Evolutionary conservation across 306 rosid genomes (phyloP).

Genomic region (Cicer cuneatum): DNA sequence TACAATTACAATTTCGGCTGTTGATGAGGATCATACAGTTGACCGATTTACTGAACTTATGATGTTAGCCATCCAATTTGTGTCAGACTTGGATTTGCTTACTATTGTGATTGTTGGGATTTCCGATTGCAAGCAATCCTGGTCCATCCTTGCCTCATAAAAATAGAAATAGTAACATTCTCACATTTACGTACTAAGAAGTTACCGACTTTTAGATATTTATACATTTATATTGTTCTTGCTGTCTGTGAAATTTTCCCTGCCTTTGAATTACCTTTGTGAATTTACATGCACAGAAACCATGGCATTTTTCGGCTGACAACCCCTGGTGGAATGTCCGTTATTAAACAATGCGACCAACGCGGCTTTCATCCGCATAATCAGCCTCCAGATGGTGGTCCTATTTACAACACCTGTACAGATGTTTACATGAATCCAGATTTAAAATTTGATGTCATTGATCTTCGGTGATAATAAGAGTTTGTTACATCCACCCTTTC

Average conservation of each 20-base stretch:
- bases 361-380: slow-evolving; percentile 92
- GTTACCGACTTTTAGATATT: neutral
- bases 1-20: too few relatives aligned
- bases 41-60: too few relatives aligned
- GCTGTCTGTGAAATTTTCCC: neutral
- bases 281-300: slow-evolving; percentile 58
- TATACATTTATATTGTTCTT: neutral
- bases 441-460: slow-evolving; percentile 85
- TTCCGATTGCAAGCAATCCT: too few relatives aligned
- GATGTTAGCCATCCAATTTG: too few relatives aligned
- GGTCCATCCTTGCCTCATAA: neutral
- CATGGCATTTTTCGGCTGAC: slow-evolving; percentile 97
- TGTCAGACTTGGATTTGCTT: too few relatives aligned
- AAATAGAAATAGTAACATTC: slow-evolving; percentile 7
- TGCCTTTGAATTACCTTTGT: slow-evolving; percentile 17
- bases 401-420: slow-evolving; percentile 81
- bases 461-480: slow-evolving; percentile 68
- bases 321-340: slow-evolving; percentile 89
- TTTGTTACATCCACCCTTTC: slow-evolving; percentile 21
- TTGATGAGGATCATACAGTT: too few relatives aligned
- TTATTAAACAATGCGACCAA: slow-evolving; percentile 83
- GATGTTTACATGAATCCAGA: slow-evolving; percentile 93
- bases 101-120: too few relatives aligned
- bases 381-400: slow-evolving; percentile 93
- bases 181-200: neutral